Evolutionary conservation across 495 filamentous ascomycete species (phyloP).

Genomic region (Penicillium simplicissimum): DNA sequence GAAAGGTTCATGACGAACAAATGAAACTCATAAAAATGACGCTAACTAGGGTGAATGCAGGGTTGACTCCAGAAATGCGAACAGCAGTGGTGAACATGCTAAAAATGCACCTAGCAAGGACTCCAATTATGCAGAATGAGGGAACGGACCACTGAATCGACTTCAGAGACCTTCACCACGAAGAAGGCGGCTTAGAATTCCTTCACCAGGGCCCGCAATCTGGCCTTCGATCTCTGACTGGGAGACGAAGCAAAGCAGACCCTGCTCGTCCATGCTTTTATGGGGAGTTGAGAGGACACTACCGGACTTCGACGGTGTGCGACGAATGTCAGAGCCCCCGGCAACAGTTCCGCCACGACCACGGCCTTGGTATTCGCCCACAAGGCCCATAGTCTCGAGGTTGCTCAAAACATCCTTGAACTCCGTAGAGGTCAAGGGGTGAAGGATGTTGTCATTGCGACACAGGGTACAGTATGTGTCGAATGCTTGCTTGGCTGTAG

Average conservation of each 20-base stretch:
- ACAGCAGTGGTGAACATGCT: constrained; percentile 13
- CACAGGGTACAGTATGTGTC: constrained; percentile 78
- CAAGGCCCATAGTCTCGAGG: constrained; percentile 78
- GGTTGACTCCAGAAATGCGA: constrained; percentile 20
- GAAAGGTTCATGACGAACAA: constrained; percentile 11
- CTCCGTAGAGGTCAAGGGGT: constrained; percentile 83
- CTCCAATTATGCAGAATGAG: constrained; percentile 19
- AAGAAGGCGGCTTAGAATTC: constrained; percentile 50
- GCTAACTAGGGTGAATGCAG: constrained; percentile 16
- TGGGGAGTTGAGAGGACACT: constrained; percentile 47
- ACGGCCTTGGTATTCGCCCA: constrained; percentile 72
- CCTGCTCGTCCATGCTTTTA: constrained; percentile 62
- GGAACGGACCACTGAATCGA: neutral
- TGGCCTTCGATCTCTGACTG: constrained; percentile 73
- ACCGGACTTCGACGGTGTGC: constrained; percentile 60
- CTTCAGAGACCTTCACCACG: constrained; percentile 41
- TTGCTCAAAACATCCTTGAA: constrained; percentile 92
- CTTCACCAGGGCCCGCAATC: constrained; percentile 65
- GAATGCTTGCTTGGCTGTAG: constrained; percentile 76
- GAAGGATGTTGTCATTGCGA: constrained; percentile 77
- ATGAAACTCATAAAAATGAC: constrained; percentile 16
- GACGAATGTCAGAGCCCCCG: constrained; percentile 45
- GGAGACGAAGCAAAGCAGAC: constrained; percentile 73
- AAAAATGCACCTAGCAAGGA: constrained; percentile 11
- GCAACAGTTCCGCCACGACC: constrained; percentile 62